phyloP scores from a whole-genome alignment of 2,329 filamentous ascomycete genomes.

The Colletotrichum acutatum region DNA sequence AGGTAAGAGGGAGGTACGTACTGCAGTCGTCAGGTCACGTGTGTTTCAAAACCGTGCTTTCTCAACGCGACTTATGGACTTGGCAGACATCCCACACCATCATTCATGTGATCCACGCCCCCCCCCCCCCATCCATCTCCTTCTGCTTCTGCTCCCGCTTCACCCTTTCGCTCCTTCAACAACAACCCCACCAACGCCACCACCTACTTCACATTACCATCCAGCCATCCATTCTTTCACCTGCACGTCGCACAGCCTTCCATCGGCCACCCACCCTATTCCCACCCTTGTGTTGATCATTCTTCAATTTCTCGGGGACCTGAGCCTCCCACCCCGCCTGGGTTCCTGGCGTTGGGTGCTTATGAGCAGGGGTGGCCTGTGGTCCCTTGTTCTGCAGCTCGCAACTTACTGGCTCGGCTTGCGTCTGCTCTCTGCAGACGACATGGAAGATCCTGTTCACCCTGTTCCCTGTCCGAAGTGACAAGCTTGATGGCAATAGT shows the following conservation, averaged over 20 bases:
- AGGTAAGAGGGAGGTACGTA: too few relatives aligned
- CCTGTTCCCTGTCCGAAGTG: not conserved
- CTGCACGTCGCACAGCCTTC: not conserved
- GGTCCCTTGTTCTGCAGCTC: not conserved
- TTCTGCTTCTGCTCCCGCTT: not conserved
- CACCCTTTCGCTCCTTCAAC: not conserved
- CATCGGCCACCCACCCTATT: not conserved
- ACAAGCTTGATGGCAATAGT: constrained; percentile 9
- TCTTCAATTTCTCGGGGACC: constrained; percentile 14
- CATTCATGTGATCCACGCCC: not conserved
- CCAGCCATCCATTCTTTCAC: not conserved
- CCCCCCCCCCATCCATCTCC: too few relatives aligned
- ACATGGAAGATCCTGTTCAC: not conserved
- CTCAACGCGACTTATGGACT: too few relatives aligned
- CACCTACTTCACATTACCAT: not conserved
- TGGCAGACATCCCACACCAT: not conserved
- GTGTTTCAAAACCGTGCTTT: not conserved
- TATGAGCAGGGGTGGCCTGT: not conserved
- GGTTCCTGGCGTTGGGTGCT: not conserved
- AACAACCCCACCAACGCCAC: not conserved
- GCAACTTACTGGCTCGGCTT: not conserved
- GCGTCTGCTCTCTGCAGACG: not conserved
- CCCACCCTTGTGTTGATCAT: constrained; percentile 33
- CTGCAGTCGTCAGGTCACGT: not conserved
- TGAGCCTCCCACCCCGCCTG: constrained; percentile 11